phyloP scores from a whole-genome alignment of 2,329 filamentous ascomycete genomes.

The Monascus ruber region DNA sequence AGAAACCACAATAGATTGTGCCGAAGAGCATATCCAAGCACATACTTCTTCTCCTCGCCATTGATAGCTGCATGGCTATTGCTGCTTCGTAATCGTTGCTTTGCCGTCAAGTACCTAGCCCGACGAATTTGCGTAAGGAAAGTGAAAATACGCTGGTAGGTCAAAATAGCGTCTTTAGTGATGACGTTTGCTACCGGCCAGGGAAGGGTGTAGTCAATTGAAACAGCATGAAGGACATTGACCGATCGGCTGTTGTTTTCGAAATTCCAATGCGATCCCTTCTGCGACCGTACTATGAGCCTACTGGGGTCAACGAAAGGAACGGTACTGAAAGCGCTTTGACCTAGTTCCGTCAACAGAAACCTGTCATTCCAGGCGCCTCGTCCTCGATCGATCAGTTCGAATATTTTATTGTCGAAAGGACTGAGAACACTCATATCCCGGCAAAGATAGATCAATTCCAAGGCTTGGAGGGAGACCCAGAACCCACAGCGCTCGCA shows the following conservation, averaged over 20 bases:
- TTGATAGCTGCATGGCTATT: constrained; percentile 17
- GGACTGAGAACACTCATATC: constrained; percentile 57
- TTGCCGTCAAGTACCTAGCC: constrained; percentile 55
- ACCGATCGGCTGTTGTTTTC: constrained; percentile 48
- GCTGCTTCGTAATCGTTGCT: constrained; percentile 28
- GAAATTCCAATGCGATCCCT: constrained; percentile 31
- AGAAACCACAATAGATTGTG: constrained; percentile 67
- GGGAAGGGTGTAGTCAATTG: constrained; percentile 55
- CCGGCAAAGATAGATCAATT: constrained; percentile 63
- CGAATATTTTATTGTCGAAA: constrained; percentile 61
- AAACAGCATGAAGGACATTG: constrained; percentile 50
- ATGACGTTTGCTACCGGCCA: constrained; percentile 63
- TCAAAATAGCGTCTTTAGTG: constrained; percentile 48
- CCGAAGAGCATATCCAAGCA: constrained; percentile 41
- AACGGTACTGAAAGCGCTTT: constrained; percentile 53
- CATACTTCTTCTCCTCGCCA: constrained; percentile 27
- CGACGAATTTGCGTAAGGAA: constrained; percentile 69
- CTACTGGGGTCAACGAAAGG: constrained; percentile 47
- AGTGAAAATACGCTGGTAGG: constrained; percentile 63
- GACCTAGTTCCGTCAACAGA: constrained; percentile 63
- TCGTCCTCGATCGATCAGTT: constrained; percentile 54
- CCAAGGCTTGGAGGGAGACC: constrained; percentile 53
- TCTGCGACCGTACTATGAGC: constrained; percentile 46
- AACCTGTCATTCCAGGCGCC: constrained; percentile 69
- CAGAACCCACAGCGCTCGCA: constrained; percentile 59